These are phyloP conservation scores for Metschnikowia kunwiensis DNA, from an alignment of 805 yeast genomes.

Conservation along the genomic window DNA sequence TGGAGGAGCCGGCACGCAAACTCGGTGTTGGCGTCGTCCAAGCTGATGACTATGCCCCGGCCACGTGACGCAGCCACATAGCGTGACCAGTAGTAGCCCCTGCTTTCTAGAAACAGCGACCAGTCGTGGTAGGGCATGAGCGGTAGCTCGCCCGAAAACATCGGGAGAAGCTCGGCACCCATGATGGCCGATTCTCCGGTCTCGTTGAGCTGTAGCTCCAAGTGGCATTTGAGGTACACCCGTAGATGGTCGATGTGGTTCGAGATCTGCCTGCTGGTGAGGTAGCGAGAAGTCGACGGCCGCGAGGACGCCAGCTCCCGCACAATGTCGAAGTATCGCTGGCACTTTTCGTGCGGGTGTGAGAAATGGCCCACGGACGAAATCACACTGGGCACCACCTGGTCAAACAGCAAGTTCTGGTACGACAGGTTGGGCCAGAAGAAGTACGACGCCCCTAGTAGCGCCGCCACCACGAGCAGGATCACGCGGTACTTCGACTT, in stretches of 20 bases:
- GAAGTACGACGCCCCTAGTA: slow-evolving; percentile 7
- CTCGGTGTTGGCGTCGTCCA: slow-evolving; percentile 13
- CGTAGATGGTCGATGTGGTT: slow-evolving; percentile 18
- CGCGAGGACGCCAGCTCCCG: slow-evolving; percentile 6
- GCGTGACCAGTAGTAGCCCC: slow-evolving; percentile 11
- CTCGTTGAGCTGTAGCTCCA: slow-evolving; percentile 9
- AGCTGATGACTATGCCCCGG: slow-evolving; percentile 17
- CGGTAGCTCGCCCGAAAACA: slow-evolving; percentile 15
- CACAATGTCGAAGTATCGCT: slow-evolving; percentile 12
- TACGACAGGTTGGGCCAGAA: slow-evolving; percentile 14
- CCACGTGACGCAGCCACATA: slow-evolving; percentile 8
- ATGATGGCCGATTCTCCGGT: slow-evolving; percentile 8
- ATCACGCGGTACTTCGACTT: slow-evolving; percentile 13
- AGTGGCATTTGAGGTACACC: slow-evolving; percentile 12
- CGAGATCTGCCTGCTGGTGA: slow-evolving; percentile 11
- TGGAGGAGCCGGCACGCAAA: slow-evolving; percentile 14
- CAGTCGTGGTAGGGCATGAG: slow-evolving; percentile 7
- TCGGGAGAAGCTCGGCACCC: slow-evolving; percentile 16
- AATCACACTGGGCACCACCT: slow-evolving; percentile 7
- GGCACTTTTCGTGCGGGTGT: slow-evolving; percentile 11
- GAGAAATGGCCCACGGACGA: slow-evolving; percentile 4
- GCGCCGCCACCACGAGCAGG: slow-evolving; percentile 7
- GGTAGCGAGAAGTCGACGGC: slow-evolving; percentile 14
- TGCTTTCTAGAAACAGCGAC: slow-evolving; percentile 2
- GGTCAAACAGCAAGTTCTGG: slow-evolving; percentile 14